Base-by-base conservation (phyloP, 805 yeast genomes). In the Lachancea nothofagi region DNA sequence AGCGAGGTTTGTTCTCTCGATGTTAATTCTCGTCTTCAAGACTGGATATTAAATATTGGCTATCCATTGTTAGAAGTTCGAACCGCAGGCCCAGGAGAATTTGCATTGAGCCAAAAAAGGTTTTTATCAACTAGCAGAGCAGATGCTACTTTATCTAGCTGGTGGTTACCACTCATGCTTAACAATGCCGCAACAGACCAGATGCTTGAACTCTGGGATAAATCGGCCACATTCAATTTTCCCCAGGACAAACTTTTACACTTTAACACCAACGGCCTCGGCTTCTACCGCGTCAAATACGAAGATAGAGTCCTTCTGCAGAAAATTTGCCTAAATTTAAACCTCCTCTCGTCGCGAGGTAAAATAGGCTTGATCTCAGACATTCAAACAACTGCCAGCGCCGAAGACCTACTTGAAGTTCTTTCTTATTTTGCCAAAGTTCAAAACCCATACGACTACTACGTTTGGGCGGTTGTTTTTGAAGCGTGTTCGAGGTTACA, bases 11-110 rank as follows among this genome's bases (percentile, higher is more conserved):
- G 83, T 3, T 83, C 83, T 18, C 64, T 71, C 52, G 78, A 84
- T 38, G 75, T 85, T 27, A 67, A 67, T 44, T 41, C 56, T 19
- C 70, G 78, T 54, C 80, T 85, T 80, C 72, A 73, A 42, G 65
- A 74, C 15, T 85, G 95, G 95, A 82, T 83, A 48, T 69, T 72
- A 38, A 71, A 77, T 45, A 73, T 80, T 36, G 95, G 95, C 4
- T 84, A 67, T 64, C 95, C 95, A 3, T 67, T 81, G 21, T 50
- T 85, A 21, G 63, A 69, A 29, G 88, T 80, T 12, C 57, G 55
- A 6, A 62, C 20, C 6, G 38, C 46, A n/a, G 53, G 67, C 40
- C 57, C 61, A 5, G 66, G 27, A 7, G 18, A 58, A 9, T 52
- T 54, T 3, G 47, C 54, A 15, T 59, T 80, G 46, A 54, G 57